These are phyloP conservation scores for Volvariella volvacea DNA, from an alignment of 1,284 basidiomycete species.

Conservation along the genomic window DNA sequence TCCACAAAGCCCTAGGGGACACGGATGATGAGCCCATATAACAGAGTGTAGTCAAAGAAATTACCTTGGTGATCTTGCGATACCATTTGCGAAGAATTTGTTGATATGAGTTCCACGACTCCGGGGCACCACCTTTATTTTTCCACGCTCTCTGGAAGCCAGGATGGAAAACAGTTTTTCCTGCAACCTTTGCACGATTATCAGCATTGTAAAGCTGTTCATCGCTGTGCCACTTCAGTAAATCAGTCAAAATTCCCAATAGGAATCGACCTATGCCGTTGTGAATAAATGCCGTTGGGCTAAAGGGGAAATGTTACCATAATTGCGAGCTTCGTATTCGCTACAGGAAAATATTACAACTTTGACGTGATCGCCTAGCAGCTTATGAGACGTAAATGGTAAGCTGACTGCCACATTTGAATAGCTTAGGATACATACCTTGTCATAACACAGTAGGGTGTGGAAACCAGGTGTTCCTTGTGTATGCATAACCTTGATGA, in stretches of 20 bases:
- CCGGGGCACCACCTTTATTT: conserved; percentile 36
- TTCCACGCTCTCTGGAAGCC: conserved; percentile 55
- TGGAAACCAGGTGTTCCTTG: conserved; percentile 86
- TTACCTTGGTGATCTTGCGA: conserved; percentile 59
- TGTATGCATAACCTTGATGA: conserved; percentile 83
- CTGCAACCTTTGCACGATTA: conserved; percentile 58
- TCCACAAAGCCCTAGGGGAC: conserved; percentile 48
- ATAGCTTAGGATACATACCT: conserved; percentile 47
- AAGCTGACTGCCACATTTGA: not conserved
- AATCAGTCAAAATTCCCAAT: conserved; percentile 68
- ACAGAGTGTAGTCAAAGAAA: conserved; percentile 11
- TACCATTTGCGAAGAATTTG: conserved; percentile 80
- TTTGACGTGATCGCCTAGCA: conserved; percentile 80
- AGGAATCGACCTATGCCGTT: conserved; percentile 70
- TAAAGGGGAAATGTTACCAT: conserved; percentile 46
- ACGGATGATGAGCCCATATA: conserved; percentile 2
- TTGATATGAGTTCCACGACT: conserved; percentile 67
- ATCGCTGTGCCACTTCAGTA: conserved; percentile 71
- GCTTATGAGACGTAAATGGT: conserved; percentile 29
- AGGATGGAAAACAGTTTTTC: conserved; percentile 56
- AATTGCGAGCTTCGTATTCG: conserved; percentile 94
- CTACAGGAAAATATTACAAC: conserved; percentile 89
- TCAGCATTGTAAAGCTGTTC: conserved; percentile 62
- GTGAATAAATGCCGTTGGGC: conserved; percentile 6
- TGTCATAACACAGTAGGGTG: conserved; percentile 83